Evolutionary conservation across 345 rosid genomes (phyloP), one percentile per base, ranked within the genome.

Genomic region (Garcia nutans): DNA sequence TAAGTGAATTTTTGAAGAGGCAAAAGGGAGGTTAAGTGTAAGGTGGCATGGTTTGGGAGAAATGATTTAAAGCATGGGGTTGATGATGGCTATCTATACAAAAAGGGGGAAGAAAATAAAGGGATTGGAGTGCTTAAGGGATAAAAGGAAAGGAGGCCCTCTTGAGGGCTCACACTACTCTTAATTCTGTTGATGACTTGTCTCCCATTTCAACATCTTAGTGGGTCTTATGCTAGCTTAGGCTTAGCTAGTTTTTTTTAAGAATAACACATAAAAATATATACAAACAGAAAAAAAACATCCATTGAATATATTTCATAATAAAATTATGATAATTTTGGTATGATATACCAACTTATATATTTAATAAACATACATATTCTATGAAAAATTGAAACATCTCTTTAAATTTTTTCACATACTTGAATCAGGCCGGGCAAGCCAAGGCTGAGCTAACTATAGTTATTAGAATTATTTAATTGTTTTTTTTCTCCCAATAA

Each of bases 31-130:
- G 42, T 3, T 3, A 42, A 62, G 23, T 37, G 72, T 23, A 20
- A 70, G 81, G 61, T 37, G 76, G 71, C 71, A 58, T 72, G 55
- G 84, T 10, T 63, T 71, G 78, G 82, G 82, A 67, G 88, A 70
- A 83, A 89, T 87, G 91, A 89, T 89, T 82, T 71, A 79, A 82
- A 28, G 82, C 79, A 84, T 79, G 86, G 86, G 74, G 19, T 28
- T 75, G 78, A 90, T 84, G 86, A 88, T 90, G 84, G 73, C 68
- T 56, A 49, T 59, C 66, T 74, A 65, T 47, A 49, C 74, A 45
- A 49, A 61, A 81, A 78, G 10, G 74, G n/a, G 56, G 28, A 41
- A 42, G 33, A 59, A 66, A 82, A 56, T 56, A 70, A 55, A 58
- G 73, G 77, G n/a, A 68, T 26, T 78, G 79, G 90, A 88, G 85